phyloP scores from a whole-genome alignment of 305 asterid species.

The Fraxinus angustifolia region DNA sequence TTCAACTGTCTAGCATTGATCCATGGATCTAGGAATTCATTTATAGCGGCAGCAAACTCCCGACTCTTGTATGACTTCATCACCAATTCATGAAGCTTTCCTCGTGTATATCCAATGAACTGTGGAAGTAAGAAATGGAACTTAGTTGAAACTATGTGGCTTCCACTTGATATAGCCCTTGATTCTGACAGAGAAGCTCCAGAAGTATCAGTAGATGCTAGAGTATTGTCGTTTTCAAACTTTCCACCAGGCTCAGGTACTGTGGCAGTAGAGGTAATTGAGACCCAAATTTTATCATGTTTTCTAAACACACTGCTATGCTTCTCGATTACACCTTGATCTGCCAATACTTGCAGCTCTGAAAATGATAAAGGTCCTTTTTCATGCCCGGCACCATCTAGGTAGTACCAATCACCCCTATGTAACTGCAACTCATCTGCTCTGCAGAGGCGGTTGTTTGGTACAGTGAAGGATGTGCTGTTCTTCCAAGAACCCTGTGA shows the following conservation, averaged over 20 bases:
- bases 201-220: conserved; percentile 22
- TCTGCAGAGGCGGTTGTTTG: conserved; percentile 70
- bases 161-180: conserved; percentile 26
- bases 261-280: conserved; percentile 46
- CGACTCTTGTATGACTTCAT: conserved; percentile 98
- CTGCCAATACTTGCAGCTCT: conserved; percentile 79
- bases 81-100: conserved; percentile 94
- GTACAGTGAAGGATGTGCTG: conserved; percentile 34
- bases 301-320: conserved; percentile 81
- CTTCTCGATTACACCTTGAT: conserved; percentile 74
- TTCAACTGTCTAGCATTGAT: conserved; percentile 83
- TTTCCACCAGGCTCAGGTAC: conserved; percentile 35
- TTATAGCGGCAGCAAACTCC: conserved; percentile 97
- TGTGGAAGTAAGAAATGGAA: conserved; percentile 85
- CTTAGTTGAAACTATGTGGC: conserved; percentile 35
- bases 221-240: conserved; percentile 32
- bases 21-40: conserved; percentile 99
- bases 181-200: conserved; percentile 38
- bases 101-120: conserved; percentile 88
- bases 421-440: conserved; percentile 68
- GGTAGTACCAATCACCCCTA: conserved; percentile 90
- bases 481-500: conserved; percentile 50
- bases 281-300: conserved; percentile 87
- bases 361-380: conserved; percentile 79
- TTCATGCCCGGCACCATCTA: conserved; percentile 97